phyloP scores from a whole-genome alignment of 1,139 yeast species.

The Wickerhamiella infanticola region DNA sequence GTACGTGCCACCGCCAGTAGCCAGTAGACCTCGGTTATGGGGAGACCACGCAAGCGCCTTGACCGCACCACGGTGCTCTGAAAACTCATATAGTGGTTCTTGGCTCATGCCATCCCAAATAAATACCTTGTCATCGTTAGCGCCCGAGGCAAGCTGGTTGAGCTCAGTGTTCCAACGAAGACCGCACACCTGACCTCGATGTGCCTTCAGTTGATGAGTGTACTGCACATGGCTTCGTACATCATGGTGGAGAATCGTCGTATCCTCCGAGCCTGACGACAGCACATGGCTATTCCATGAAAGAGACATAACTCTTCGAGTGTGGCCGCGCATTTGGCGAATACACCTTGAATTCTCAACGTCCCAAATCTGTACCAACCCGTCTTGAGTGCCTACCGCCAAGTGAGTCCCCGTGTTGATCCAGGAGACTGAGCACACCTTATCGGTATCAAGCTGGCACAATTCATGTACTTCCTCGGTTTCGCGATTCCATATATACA shows the following conservation, averaged over 20 bases:
- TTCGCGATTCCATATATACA: slow-evolving; percentile 81
- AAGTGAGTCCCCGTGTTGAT: slow-evolving; percentile 69
- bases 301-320: slow-evolving; percentile 66
- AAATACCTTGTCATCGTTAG: slow-evolving; percentile 65
- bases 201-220: slow-evolving; percentile 54
- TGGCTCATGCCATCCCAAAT: slow-evolving; percentile 65
- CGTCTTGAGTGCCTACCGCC: slow-evolving; percentile 81
- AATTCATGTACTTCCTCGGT: slow-evolving; percentile 73
- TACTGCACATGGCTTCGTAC: slow-evolving; percentile 78
- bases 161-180: slow-evolving; percentile 85
- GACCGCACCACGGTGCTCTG: slow-evolving; percentile 87
- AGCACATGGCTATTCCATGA: slow-evolving; percentile 91
- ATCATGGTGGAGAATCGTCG: slow-evolving; percentile 75
- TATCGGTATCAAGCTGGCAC: slow-evolving; percentile 47
- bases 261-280: slow-evolving; percentile 77
- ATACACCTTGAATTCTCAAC: slow-evolving; percentile 72
- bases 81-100: slow-evolving; percentile 53
- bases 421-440: slow-evolving; percentile 80
- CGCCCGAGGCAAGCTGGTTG: slow-evolving; percentile 63
- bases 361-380: slow-evolving; percentile 91
- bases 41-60: slow-evolving; percentile 96
- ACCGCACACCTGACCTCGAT: slow-evolving; percentile 94
- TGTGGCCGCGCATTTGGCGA: slow-evolving; percentile 86
- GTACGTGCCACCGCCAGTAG: slow-evolving; percentile 96
- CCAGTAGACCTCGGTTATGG: slow-evolving; percentile 82